These are phyloP conservation scores for Trichoderma sp. DNA, from an alignment of 2,329 filamentous ascomycete genomes.

Conservation along the genomic window DNA sequence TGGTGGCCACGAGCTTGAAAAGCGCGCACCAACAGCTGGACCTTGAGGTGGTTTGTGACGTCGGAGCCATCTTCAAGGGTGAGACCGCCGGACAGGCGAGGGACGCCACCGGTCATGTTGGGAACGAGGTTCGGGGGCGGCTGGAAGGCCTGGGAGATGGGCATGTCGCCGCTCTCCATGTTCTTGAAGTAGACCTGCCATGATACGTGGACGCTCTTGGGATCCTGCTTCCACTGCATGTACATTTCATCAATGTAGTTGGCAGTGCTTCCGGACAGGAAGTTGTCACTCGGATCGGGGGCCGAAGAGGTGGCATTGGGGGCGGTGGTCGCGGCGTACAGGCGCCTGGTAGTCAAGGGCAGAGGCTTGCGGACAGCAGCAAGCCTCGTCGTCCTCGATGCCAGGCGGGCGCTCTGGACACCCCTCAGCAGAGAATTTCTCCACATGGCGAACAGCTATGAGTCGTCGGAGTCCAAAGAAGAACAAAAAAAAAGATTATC, in stretches of 20 bases:
- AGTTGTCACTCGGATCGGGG: conserved; percentile 88
- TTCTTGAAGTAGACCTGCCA: conserved; percentile 99
- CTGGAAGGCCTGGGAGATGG: conserved; percentile 94
- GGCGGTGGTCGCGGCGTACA: conserved; percentile 50
- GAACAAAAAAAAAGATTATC: conserved; percentile 35
- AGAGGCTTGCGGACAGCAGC: conserved; percentile 53
- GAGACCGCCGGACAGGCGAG: conserved; percentile 70
- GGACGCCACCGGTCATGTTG: conserved; percentile 76
- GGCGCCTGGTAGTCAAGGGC: conserved; percentile 54
- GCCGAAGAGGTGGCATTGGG: conserved; percentile 53
- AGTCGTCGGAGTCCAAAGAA: conserved; percentile 4
- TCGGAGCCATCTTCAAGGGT: conserved; percentile 74
- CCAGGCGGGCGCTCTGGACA: conserved; percentile 26
- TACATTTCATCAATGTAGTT: conserved; percentile 99
- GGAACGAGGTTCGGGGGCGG: conserved; percentile 92
- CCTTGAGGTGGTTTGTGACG: conserved; percentile 95
- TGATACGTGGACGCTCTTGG: conserved; percentile 91
- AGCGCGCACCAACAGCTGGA: conserved; percentile 93
- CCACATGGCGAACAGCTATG: conserved; percentile 25
- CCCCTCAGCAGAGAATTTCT: conserved; percentile 25
- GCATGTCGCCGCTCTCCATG: conserved; percentile 98
- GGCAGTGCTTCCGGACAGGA: conserved; percentile 93
- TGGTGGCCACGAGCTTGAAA: conserved; percentile 98
- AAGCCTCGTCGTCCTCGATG: conserved; percentile 40
- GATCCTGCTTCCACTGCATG: conserved; percentile 93